These are phyloP conservation scores for Lachnellula occidentalis DNA, from an alignment of 2,329 filamentous ascomycete species.

Conservation along the genomic window DNA sequence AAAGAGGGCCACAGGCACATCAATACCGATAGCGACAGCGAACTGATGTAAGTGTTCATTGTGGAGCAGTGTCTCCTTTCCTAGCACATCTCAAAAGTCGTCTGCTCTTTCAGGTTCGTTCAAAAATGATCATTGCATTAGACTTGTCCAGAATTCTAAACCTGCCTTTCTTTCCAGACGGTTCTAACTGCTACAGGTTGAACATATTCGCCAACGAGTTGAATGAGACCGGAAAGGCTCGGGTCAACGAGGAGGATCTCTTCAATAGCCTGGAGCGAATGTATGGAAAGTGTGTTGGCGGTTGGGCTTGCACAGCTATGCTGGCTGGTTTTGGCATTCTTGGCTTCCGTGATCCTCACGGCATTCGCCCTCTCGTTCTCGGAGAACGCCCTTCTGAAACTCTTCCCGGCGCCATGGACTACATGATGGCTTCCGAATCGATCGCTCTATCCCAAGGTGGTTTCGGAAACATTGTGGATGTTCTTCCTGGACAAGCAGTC, in stretches of 20 bases:
- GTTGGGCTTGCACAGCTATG: conserved; percentile 78
- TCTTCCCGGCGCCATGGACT: conserved; percentile 62
- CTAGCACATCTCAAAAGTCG: too few relatives aligned
- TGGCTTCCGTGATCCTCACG: conserved; percentile 72
- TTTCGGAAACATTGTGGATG: conserved; percentile 69
- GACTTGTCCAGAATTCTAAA: not conserved
- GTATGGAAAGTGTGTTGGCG: conserved; percentile 68
- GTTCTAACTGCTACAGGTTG: conserved; percentile 79
- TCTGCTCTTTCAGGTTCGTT: too few relatives aligned
- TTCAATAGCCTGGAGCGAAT: conserved; percentile 67
- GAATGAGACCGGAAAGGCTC: conserved; percentile 73
- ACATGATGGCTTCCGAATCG: conserved; percentile 88
- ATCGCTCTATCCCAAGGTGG: conserved; percentile 78
- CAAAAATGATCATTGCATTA: too few relatives aligned
- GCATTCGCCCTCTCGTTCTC: conserved; percentile 76
- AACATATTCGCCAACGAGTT: conserved; percentile 84
- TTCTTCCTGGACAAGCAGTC: conserved; percentile 78
- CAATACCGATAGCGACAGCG: conserved; percentile 73
- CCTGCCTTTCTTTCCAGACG: not conserved
- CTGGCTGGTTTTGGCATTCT: conserved; percentile 75
- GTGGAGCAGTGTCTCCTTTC: too few relatives aligned
- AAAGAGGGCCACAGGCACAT: conserved; percentile 33
- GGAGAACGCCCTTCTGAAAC: conserved; percentile 66
- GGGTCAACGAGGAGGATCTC: conserved; percentile 72
- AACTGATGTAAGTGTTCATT: conserved; percentile 45